Conservation (phyloP, 2,329 filamentous ascomycete species). For the Tetracladium maxilliforme region DNA sequence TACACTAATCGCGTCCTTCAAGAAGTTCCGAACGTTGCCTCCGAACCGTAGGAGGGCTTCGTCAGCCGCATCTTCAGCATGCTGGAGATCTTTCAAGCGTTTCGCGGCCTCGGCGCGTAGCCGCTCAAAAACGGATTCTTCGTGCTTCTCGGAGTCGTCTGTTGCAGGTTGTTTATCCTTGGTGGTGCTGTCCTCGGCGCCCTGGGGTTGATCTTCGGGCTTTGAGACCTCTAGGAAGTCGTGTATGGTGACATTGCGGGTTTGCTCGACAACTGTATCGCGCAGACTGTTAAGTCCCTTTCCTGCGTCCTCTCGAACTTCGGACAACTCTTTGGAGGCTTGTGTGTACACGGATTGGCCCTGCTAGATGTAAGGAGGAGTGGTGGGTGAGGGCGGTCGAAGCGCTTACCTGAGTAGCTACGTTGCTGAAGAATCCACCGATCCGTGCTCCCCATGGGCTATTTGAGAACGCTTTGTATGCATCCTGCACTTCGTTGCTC, state of each 20-base stretch:
- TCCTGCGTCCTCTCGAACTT: constrained; percentile 66
- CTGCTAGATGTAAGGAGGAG: constrained; percentile 22
- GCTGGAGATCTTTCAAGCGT: constrained; percentile 76
- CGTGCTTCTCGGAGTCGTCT: constrained; percentile 29
- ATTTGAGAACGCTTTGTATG: constrained; percentile 82
- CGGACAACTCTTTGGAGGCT: constrained; percentile 69
- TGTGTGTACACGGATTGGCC: constrained; percentile 74
- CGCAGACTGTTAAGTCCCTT: constrained; percentile 64
- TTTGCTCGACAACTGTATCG: constrained; percentile 54
- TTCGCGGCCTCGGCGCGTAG: constrained; percentile 67
- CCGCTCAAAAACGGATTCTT: constrained; percentile 57
- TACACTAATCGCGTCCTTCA: constrained; percentile 81
- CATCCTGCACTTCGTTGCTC: constrained; percentile 83
- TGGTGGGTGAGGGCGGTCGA: not conserved
- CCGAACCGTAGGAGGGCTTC: constrained; percentile 89
- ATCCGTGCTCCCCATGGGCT: constrained; percentile 85
- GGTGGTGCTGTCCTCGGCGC: constrained; percentile 7
- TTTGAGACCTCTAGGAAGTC: too few species aligned
- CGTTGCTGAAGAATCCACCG: constrained; percentile 76
- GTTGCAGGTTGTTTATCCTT: constrained; percentile 26
- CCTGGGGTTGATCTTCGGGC: constrained; percentile 10
- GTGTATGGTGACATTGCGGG: constrained; percentile 51
- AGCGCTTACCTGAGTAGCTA: constrained; percentile 70
- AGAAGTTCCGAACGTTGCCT: constrained; percentile 74
- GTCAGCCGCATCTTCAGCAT: constrained; percentile 89